Percentiles rank a stretch among this genome's conserved stretches.
Conservation (phyloP, 768 basidiomycete genomes). For the Lyophyllum decastes region DNA sequence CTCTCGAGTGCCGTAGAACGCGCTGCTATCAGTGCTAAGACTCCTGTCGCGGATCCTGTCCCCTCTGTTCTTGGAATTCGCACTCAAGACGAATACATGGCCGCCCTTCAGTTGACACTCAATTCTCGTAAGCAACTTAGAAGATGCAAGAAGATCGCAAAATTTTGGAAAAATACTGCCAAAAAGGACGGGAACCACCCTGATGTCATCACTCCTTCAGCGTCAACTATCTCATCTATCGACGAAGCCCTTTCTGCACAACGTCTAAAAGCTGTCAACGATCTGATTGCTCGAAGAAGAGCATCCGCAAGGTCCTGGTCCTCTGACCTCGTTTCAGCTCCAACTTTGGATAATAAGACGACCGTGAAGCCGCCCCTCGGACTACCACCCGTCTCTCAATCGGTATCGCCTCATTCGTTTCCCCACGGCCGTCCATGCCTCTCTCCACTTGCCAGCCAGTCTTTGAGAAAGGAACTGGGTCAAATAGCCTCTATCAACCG, state of each 20-base stretch:
- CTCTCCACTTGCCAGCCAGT: slow-evolving; percentile 29
- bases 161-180: slow-evolving; percentile 46
- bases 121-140: slow-evolving; percentile 45
- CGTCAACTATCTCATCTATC: slow-evolving; percentile 39
- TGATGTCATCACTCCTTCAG: slow-evolving; percentile 37
- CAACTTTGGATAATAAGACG: neutral
- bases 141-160: slow-evolving; percentile 45
- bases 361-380: neutral
- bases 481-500: slow-evolving; percentile 5
- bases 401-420: slow-evolving; percentile 18
- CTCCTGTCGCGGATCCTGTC: neutral
- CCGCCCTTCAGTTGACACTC: slow-evolving; percentile 46
- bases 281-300: slow-evolving; percentile 27
- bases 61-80: slow-evolving; percentile 28
- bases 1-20: slow-evolving; percentile 7
- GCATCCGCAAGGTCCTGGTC: slow-evolving; percentile 12
- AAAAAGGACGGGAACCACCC: slow-evolving; percentile 25
- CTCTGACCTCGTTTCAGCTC: neutral
- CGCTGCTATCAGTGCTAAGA: neutral
- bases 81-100: slow-evolving; percentile 43
- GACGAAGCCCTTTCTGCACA: slow-evolving; percentile 31
- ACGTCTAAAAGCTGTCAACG: slow-evolving; percentile 41
- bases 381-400: neutral
- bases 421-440: slow-evolving; percentile 19
- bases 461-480: slow-evolving; percentile 23